Conservation (phyloP, 208 protist genomes). For the Crithidia brevicula region DNA sequence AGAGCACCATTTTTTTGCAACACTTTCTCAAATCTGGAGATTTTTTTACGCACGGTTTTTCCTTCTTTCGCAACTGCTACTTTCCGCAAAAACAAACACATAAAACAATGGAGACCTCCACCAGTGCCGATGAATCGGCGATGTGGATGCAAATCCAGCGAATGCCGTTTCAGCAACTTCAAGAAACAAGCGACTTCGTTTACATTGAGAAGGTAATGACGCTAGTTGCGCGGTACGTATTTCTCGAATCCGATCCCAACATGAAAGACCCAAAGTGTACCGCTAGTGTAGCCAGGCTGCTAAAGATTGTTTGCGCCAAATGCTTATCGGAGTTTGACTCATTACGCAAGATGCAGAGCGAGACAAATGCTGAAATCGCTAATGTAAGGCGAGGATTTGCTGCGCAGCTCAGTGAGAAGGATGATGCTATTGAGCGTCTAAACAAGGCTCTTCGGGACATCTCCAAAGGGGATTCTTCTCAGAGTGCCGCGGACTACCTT, state of each 20-base stretch:
- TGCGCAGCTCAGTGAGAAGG: constrained; percentile 27
- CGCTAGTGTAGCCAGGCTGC: constrained; percentile 50
- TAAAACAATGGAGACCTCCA: constrained; percentile 4
- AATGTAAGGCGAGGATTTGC: constrained; percentile 23
- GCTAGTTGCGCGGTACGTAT: constrained; percentile 53
- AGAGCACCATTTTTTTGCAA: constrained; percentile 5
- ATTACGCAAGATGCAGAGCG: constrained; percentile 25
- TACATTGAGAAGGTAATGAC: constrained; percentile 72
- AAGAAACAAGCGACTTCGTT: constrained; percentile 50
- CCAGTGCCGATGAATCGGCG: constrained; percentile 16
- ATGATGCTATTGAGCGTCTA: constrained; percentile 26
- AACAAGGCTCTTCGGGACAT: constrained; percentile 2
- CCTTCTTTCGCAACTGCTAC: too few relatives aligned
- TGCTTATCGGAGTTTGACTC: constrained; percentile 39
- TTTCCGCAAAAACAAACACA: too few relatives aligned
- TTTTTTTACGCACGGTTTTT: too few relatives aligned
- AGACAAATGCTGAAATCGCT: constrained; percentile 14
- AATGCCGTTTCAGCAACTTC: constrained; percentile 78
- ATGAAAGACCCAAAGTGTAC: constrained; percentile 68
- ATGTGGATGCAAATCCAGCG: constrained; percentile 76
- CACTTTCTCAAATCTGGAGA: neutral
- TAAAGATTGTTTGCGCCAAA: constrained; percentile 61
- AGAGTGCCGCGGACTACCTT: neutral
- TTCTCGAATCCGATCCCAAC: constrained; percentile 58
- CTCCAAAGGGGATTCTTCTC: constrained; percentile 5